A percentile compares a stretch with the other conserved stretches of the same genome.
Conservation (phyloP, 305 asterid genomes). For the Caryopteris hybrid region DNA sequence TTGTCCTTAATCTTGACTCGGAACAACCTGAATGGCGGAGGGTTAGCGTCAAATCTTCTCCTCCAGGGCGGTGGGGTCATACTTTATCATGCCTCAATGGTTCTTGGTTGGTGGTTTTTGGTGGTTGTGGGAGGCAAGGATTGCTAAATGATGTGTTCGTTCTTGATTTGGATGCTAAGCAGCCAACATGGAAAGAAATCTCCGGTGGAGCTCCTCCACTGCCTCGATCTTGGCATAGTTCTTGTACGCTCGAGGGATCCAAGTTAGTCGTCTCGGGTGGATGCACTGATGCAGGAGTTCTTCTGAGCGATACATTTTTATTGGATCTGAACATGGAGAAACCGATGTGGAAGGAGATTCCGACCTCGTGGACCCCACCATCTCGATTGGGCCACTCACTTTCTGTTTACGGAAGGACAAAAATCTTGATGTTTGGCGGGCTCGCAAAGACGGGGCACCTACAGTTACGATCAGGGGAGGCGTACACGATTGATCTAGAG, state of each 20-base stretch:
- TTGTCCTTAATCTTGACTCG: conserved; percentile 83
- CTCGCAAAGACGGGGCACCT: conserved; percentile 89
- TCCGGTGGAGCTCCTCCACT: conserved; percentile 76
- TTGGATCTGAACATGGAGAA: conserved; percentile 68
- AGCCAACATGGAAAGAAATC: conserved; percentile 90
- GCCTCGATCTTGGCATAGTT: conserved; percentile 94
- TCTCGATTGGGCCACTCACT: conserved; percentile 86
- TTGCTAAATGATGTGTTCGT: conserved; percentile 84
- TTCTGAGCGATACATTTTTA: conserved; percentile 67
- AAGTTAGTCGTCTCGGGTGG: conserved; percentile 91
- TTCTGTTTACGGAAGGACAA: conserved; percentile 76
- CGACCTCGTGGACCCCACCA: conserved; percentile 72
- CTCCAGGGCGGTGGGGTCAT: conserved; percentile 98
- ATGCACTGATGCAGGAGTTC: conserved; percentile 90
- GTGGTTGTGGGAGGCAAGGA: conserved; percentile 93
- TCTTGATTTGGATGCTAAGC: conserved; percentile 81
- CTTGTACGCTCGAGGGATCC: conserved; percentile 92
- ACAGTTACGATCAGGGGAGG: conserved; percentile 83
- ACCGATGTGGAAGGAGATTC: conserved; percentile 82
- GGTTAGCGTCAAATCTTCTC: conserved; percentile 77
- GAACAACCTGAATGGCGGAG: conserved; percentile 79
- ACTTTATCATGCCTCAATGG: conserved; percentile 80
- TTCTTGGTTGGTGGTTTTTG: conserved; percentile 88
- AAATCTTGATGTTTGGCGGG: conserved; percentile 85
- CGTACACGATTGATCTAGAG: conserved; percentile 75